Evolutionary conservation across 179 eudicot genomes (phyloP).

Genomic region (Sideroxylon spinosum): DNA sequence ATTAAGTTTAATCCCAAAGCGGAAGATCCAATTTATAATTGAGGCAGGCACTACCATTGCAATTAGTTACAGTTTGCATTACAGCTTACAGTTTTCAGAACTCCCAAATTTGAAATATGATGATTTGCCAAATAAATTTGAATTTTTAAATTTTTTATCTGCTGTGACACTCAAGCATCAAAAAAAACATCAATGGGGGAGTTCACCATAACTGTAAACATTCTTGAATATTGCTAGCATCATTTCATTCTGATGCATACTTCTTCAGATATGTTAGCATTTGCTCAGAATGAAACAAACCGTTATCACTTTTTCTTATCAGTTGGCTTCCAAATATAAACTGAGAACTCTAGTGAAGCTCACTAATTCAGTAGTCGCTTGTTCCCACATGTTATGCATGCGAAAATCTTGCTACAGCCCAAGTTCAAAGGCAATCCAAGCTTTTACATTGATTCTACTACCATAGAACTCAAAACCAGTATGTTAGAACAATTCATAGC

Average conservation of each 20-base stretch:
- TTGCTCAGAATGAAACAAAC: background rate
- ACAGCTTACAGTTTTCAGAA: background rate
- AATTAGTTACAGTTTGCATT: background rate
- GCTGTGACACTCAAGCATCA: background rate
- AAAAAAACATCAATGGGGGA: background rate
- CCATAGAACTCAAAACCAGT: no score
- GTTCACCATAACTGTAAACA: background rate
- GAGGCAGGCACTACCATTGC: background rate
- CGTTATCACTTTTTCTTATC: background rate
- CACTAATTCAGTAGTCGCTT: background rate
- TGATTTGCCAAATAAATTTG: background rate
- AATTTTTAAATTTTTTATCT: background rate
- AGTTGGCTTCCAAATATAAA: background rate
- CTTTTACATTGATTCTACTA: no score
- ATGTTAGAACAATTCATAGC: no score
- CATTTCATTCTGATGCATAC: background rate
- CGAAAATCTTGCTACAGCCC: no score
- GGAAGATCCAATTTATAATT: background rate
- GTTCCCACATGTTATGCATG: no score
- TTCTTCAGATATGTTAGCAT: no score
- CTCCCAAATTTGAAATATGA: background rate
- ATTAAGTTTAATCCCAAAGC: background rate
- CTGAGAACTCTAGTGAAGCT: background rate
- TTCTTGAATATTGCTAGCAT: constrained; percentile 2
- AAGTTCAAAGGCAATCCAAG: no score